Base-by-base conservation (phyloP, 108 stramenopile species). In the Skeletonema tropicum region DNA sequence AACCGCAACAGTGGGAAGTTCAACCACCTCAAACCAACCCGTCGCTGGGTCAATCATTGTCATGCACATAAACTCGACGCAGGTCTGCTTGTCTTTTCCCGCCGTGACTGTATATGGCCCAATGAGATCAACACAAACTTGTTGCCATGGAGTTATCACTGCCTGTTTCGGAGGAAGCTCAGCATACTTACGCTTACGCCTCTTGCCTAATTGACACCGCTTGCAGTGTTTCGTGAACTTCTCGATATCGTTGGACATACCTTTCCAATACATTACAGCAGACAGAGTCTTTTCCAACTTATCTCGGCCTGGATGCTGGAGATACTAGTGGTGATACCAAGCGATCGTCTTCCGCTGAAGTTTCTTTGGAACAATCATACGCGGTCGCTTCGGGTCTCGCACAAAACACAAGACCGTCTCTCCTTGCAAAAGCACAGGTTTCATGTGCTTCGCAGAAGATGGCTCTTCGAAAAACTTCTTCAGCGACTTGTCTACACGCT, bases 21-120 rank as follows among this genome's bases (percentile, higher is more conserved):
- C 76, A 23, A 52, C 72, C 19, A 83, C 74, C 46, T 86, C 79
- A 42, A 86, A 83, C 83, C 82, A 80, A 11, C 83, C 67, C 11
- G 82, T 76, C 26, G 79, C 77, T 55, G 79, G 82, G 57, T 79
- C 77, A 21, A 82, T 77, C 73, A 87, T 81, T 8, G 83, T 86
- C 63, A 83, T 36, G 59, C 75, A 79, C 64, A 75, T 71, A 58
- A 82, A 80, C 38, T 73, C 68, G 36, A 73, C 48, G 17, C 57
- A 76, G 0, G 60, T 48, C n/a, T n/a, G n/a, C 2, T 46, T 46
- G 21, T 71, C 70, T 6, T 31, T 7, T 17, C 60, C n/a, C n/a
- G n/a, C 70, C 13, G 3, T 32, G 19, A 71, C 23, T 0, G 57
- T 71, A n/a, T 71, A 61, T 0, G 60, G 70, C 0, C 60, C 60